A percentile compares a stretch with the other conserved stretches of the same genome.
phyloP scores from a whole-genome alignment of 768 basidiomycete species.

The Hygrocybe punicea region DNA sequence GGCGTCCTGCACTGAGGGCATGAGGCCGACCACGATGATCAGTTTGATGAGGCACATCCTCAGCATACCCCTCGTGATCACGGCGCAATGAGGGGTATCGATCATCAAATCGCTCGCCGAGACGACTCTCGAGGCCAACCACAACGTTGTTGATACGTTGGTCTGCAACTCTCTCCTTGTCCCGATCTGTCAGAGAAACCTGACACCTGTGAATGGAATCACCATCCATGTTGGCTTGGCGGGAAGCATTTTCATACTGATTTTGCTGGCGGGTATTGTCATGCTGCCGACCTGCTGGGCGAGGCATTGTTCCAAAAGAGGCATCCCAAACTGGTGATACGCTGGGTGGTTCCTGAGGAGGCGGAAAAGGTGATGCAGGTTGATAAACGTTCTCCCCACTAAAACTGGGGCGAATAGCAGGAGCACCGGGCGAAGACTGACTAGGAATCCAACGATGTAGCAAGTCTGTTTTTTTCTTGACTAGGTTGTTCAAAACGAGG shows the following conservation, averaged over 20 bases:
- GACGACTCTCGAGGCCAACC: conserved; percentile 19
- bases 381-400: conserved; percentile 11
- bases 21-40: not conserved
- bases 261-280: conserved; percentile 13
- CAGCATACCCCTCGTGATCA: conserved; percentile 4
- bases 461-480: not conserved
- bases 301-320: conserved; percentile 10
- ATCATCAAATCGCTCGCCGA: conserved; percentile 22
- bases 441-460: conserved; percentile 22
- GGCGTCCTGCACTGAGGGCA: not conserved
- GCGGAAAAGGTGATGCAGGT: conserved; percentile 30
- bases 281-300: conserved; percentile 12
- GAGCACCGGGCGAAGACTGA: conserved; percentile 18
- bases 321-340: conserved; percentile 22
- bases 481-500: not conserved
- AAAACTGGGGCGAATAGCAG: conserved; percentile 4
- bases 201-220: not conserved
- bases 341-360: conserved; percentile 28
- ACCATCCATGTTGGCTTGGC: conserved; percentile 1
- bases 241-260: conserved; percentile 1
- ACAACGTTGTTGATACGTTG: not conserved
- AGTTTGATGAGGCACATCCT: conserved; percentile 2
- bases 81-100: conserved; percentile 9
- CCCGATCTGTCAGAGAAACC: not conserved
- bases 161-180: not conserved